phyloP scores from a whole-genome alignment of 345 rosid genomes.

The Arabis alpina region DNA sequence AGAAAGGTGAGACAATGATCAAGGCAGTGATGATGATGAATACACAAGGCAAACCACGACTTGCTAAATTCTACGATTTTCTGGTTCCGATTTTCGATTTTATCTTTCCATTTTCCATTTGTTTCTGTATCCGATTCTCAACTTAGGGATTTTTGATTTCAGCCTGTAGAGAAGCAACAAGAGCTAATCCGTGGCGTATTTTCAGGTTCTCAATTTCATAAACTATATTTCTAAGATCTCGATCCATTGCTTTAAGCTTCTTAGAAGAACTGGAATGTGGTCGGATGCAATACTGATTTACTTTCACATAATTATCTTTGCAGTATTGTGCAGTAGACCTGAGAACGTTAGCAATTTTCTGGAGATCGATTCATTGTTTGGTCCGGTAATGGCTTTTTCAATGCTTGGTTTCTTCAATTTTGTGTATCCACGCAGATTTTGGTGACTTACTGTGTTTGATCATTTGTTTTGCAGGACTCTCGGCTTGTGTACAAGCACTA shows the following conservation, averaged over 20 bases:
- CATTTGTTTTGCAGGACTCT: constrained; percentile 59
- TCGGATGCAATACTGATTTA: neutral
- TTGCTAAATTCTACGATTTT: constrained; percentile 81
- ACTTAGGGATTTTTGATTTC: constrained; percentile 19
- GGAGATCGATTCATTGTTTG: constrained; percentile 79
- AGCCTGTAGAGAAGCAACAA: constrained; percentile 87
- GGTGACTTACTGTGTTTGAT: neutral
- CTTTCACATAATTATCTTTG: constrained; percentile 14
- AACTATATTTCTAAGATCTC: constrained; percentile 10
- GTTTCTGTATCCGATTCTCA: constrained; percentile 11
- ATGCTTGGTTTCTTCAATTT: too few species aligned
- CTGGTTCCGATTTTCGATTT: constrained; percentile 47
- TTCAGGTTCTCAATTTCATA: constrained; percentile 55
- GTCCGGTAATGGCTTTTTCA: constrained; percentile 55
- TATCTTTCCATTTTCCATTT: neutral
- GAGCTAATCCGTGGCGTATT: constrained; percentile 82
- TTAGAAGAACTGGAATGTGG: neutral
- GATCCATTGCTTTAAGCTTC: neutral
- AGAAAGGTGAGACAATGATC: constrained; percentile 54
- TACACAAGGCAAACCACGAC: constrained; percentile 93
- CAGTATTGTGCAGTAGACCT: constrained; percentile 85
- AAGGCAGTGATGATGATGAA: constrained; percentile 87
- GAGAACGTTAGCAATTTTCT: constrained; percentile 89
- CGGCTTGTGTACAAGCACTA: constrained; percentile 88
- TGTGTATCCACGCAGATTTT: neutral